Base-by-base conservation (phyloP, 441 rosid genomes). In the Populus hybrid region DNA sequence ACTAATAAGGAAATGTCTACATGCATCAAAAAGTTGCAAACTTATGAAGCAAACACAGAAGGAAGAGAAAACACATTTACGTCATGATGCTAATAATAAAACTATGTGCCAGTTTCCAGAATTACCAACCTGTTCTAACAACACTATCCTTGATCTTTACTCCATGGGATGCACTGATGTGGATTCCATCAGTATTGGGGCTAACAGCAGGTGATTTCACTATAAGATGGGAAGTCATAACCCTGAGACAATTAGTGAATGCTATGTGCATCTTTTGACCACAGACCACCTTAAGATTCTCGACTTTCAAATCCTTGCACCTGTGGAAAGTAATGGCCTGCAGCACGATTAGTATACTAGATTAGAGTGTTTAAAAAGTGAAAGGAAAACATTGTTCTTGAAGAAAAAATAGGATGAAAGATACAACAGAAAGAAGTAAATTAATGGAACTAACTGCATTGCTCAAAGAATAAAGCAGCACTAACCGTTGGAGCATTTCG, bases 101-200 rank as follows among this genome's bases (percentile, higher is more conserved):
- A 2, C 11, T 7, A 63, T 23, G 24, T 57, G 20, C 38, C 69
- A 70, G 50, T 70, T 78, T 72, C 70, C 16, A 30, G 68, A 36
- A 70, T 50, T 50, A 72, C 79, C 35, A 70, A 92, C 99, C 97
- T 84, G 98, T 95, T 79, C 86, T 77, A 65, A 95, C 87, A 5
- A 85, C 79, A 72, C 88, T 80, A 78, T 91, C 81, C 81, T 83
- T 87, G 61, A 95, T 77, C 70, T 79, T 78, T 66, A 95, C 89
- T 75, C 91, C 88, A 69, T 85, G 92, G 75, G 95, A 93, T 77
- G 85, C 80, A 77, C 97, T 92, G 38, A 95, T 85, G 73, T 93
- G 98, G 79, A 93, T 88, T 73, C 99, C 99, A 86, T 95, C 99
- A 0, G 98, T 93, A 40, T 95, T 95, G 32, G 99, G 99, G 85